Conservation (phyloP, 352 stramenopile genomes). For the Peronospora farinosa region DNA sequence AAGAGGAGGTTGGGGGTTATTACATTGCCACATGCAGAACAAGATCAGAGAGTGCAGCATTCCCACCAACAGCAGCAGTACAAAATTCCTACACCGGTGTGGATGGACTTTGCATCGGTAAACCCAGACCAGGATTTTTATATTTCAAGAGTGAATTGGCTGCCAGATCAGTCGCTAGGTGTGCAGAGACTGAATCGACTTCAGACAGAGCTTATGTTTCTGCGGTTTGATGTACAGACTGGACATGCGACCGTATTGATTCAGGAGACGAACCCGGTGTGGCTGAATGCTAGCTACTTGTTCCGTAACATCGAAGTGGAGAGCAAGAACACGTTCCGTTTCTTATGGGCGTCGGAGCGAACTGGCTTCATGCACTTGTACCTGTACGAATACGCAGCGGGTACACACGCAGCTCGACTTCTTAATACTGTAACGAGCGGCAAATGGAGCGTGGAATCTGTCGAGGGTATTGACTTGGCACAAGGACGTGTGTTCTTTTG, state of each 20-base stretch:
- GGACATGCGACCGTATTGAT: slow-evolving; percentile 73
- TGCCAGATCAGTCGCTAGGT: slow-evolving; percentile 89
- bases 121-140: slow-evolving; percentile 73
- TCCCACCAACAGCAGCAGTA: slow-evolving; percentile 1
- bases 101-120: slow-evolving; percentile 59
- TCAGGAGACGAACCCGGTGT: slow-evolving; percentile 86
- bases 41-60: slow-evolving; percentile 10
- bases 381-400: slow-evolving; percentile 87
- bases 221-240: slow-evolving; percentile 75
- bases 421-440: slow-evolving; percentile 62
- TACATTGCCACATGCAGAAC: slow-evolving; percentile 18
- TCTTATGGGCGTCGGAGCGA: slow-evolving; percentile 92
- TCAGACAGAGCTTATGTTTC: slow-evolving; percentile 62
- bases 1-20: slow-evolving; percentile 78
- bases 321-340: slow-evolving; percentile 86
- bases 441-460: slow-evolving; percentile 72
- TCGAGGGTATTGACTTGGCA: slow-evolving; percentile 73
- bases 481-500: slow-evolving; percentile 86
- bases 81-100: slow-evolving; percentile 45
- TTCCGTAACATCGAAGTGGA: slow-evolving; percentile 82
- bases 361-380: slow-evolving; percentile 94
- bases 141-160: slow-evolving; percentile 91
- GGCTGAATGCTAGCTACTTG: slow-evolving; percentile 94
- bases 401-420: slow-evolving; percentile 30
- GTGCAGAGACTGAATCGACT: slow-evolving; percentile 86